Base-by-base conservation (phyloP, 1,284 basidiomycete genomes). In the Abortiporus biennis region DNA sequence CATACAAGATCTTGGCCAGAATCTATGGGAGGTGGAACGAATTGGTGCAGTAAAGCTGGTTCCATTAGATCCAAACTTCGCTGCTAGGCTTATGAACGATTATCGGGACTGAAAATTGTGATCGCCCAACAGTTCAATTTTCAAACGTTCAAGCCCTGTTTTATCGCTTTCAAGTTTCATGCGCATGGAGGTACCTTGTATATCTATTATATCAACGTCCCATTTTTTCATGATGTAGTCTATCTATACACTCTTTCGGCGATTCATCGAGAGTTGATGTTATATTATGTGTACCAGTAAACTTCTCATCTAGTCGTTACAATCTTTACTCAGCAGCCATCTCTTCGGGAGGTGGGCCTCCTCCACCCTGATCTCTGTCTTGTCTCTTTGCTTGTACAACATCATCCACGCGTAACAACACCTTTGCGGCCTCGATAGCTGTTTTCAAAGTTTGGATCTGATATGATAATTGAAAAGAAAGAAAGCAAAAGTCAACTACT, bases 381-480 rank as follows among this genome's bases (percentile, higher is more conserved):
- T 83, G 82, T 45, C 85, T 74, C 23, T 80, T 74, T 13, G 92
- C 92, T 54, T 88, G 86, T 9, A 95, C 92, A 42, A 96, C 91
- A 58, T 98, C 93, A 60, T 98, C 95, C 2, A 98, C 93, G 27
- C 94, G 83, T 12, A 98, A 75, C 9, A 97, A 69, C 66, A 98
- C 82, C 12, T 92, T 89, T 0, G 95, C 88, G 20, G 59, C 85
- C 76, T 98, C 93, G 53, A 98, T 87, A 13, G 95, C 94, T 8
- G 95, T 99, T 78, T 99, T 98, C 58, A 97, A 70, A 15, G 86
- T 98, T 74, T 98, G 95, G 39, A 96, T 87, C 85, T 82, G 47
- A 16, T 15, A 35, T 22, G 17, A 36, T n/a, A n/a, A n/a, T n/a
- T 13, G 39, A 29, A n/a, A 29, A 29, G 8, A 9, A 29, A 9